phyloP scores from a whole-genome alignment of 495 filamentous ascomycete genomes.

The Lasiosphaeria hispida region DNA sequence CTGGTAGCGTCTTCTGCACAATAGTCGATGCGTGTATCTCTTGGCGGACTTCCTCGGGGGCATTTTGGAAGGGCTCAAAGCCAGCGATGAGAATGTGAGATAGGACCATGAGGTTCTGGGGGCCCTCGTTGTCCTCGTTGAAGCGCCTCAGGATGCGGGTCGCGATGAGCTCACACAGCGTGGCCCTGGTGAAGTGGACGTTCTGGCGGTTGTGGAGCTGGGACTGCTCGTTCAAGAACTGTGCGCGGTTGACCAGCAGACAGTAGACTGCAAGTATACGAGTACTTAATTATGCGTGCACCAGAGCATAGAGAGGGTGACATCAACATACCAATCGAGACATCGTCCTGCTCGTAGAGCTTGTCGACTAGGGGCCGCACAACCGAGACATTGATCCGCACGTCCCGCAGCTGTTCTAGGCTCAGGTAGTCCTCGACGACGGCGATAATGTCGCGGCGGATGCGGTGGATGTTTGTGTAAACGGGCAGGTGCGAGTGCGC shows the following conservation, averaged over 20 bases:
- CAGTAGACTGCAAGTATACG: slow-evolving; percentile 48
- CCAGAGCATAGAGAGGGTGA: background rate
- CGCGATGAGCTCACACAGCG: slow-evolving; percentile 67
- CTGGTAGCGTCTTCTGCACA: slow-evolving; percentile 61
- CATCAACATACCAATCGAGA: slow-evolving; percentile 48
- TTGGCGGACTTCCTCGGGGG: slow-evolving; percentile 54
- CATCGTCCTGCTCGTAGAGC: slow-evolving; percentile 65
- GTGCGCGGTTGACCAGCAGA: slow-evolving; percentile 66
- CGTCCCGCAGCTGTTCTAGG: slow-evolving; percentile 63
- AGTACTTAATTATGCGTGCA: slow-evolving; percentile 3
- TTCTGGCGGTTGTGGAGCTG: slow-evolving; percentile 66
- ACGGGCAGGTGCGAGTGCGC: slow-evolving; percentile 47
- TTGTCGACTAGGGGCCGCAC: slow-evolving; percentile 68
- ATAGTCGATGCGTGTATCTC: slow-evolving; percentile 45
- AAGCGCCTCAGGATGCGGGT: slow-evolving; percentile 62
- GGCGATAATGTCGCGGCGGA: slow-evolving; percentile 50
- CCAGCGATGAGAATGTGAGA: slow-evolving; percentile 69
- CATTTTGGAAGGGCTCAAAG: slow-evolving; percentile 71
- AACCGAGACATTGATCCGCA: slow-evolving; percentile 67
- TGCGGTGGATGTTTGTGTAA: slow-evolving; percentile 53
- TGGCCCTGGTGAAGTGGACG: slow-evolving; percentile 63
- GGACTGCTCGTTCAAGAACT: slow-evolving; percentile 65
- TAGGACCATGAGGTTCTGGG: slow-evolving; percentile 57
- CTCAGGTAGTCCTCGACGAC: slow-evolving; percentile 54
- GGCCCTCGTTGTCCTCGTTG: slow-evolving; percentile 64